Evolutionary conservation across 495 filamentous ascomycete species (phyloP).

Genomic region (Terfezia claveryi): DNA sequence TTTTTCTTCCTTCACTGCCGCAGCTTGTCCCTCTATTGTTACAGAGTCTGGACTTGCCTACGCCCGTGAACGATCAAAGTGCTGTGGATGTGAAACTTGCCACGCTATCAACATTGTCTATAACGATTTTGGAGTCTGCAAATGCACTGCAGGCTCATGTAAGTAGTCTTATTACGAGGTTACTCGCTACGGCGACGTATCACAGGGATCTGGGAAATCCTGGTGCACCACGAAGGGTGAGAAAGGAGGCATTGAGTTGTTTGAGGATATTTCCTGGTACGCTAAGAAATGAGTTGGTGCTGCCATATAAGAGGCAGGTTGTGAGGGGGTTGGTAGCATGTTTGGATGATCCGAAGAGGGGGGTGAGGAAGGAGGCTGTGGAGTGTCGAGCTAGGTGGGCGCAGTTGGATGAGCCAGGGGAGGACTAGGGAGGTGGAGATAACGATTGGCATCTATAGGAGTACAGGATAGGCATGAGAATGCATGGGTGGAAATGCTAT

Average conservation of each 20-base stretch:
- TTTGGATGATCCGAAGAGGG: slow-evolving; percentile 45
- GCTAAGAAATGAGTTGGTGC: slow-evolving; percentile 26
- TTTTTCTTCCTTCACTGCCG: slow-evolving; percentile 38
- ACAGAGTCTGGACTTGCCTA: slow-evolving; percentile 39
- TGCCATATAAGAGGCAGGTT: slow-evolving; percentile 37
- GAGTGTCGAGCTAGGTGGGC: slow-evolving; percentile 46
- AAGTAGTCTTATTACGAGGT: slow-evolving; percentile 33
- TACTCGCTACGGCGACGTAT: slow-evolving; percentile 28
- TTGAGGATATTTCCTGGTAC: slow-evolving; percentile 30
- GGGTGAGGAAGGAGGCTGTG: slow-evolving; percentile 44
- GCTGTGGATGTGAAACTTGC: slow-evolving; percentile 35
- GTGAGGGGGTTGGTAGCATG: slow-evolving; percentile 29
- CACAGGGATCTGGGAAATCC: slow-evolving; percentile 3
- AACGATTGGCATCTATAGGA: no score
- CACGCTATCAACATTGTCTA: slow-evolving; percentile 37
- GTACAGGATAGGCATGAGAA: no score
- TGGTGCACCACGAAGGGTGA: slow-evolving; percentile 24
- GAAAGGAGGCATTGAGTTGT: slow-evolving; percentile 33
- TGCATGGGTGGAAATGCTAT: no score
- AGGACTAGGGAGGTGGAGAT: slow-evolving; percentile 6
- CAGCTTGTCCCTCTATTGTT: slow-evolving; percentile 44
- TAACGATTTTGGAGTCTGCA: slow-evolving; percentile 37
- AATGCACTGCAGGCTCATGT: slow-evolving; percentile 35
- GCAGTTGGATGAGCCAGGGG: slow-evolving; percentile 39
- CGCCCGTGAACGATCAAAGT: slow-evolving; percentile 14